phyloP scores from a whole-genome alignment of 2,329 filamentous ascomycete species.

The Fusarium tanahbumbuense region DNA sequence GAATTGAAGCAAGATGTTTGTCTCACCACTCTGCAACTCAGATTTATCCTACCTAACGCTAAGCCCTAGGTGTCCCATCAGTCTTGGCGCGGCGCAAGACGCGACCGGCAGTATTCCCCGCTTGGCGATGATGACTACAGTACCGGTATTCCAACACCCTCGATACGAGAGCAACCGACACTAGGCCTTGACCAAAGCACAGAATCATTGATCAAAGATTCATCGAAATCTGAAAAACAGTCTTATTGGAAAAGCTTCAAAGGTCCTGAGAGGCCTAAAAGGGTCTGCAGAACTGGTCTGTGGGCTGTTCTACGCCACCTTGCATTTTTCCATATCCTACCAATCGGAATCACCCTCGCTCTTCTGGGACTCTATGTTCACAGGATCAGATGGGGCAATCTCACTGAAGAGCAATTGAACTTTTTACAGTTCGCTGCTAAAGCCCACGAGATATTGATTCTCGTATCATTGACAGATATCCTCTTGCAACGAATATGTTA shows the following conservation, averaged over 20 bases:
- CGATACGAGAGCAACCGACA: neutral
- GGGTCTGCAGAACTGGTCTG: neutral
- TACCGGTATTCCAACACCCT: neutral
- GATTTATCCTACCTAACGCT: neutral
- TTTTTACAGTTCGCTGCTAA: slow-evolving; percentile 14
- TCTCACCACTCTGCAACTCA: neutral
- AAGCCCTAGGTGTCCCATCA: neutral
- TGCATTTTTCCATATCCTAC: neutral
- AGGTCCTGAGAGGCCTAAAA: neutral
- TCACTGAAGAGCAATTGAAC: neutral
- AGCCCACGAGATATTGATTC: neutral
- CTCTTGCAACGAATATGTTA: neutral
- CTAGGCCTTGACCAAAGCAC: neutral
- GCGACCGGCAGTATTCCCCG: neutral
- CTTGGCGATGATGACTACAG: neutral
- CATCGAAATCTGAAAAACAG: neutral
- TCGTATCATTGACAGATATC: neutral
- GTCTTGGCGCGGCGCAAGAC: no score
- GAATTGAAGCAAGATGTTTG: neutral
- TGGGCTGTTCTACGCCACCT: neutral
- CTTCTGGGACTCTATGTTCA: slow-evolving; percentile 3
- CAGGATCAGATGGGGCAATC: neutral
- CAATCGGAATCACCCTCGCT: neutral
- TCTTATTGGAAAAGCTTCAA: slow-evolving; percentile 4
- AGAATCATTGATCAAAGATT: neutral